These are phyloP conservation scores for Schizonepeta tenuifolia DNA, from an alignment of 257 asterid genomes.

Conservation along the genomic window DNA sequence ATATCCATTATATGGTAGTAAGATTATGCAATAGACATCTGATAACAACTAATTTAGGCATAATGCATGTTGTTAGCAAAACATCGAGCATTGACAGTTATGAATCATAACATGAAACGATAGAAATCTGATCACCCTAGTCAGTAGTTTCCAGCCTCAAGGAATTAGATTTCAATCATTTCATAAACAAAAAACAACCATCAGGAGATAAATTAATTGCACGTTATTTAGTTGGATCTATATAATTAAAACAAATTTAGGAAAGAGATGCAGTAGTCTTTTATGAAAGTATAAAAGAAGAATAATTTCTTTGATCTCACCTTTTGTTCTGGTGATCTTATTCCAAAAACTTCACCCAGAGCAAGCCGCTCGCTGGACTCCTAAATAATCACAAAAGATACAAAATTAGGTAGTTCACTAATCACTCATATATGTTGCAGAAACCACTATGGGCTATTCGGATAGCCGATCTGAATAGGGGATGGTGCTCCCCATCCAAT, in stretches of 20 bases:
- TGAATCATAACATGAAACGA: not conserved
- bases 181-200: not conserved
- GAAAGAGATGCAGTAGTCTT: slow-evolving; percentile 19
- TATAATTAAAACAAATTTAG: not conserved
- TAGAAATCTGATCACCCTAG: not conserved
- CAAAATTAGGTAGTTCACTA: slow-evolving; percentile 14
- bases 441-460: not conserved
- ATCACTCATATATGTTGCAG: not conserved
- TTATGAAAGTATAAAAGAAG: slow-evolving; percentile 7
- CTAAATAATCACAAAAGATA: slow-evolving; percentile 45
- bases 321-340: slow-evolving; percentile 80
- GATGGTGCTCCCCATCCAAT: not conserved
- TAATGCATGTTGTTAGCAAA: slow-evolving; percentile 11
- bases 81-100: slow-evolving; percentile 1
- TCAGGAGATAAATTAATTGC: slow-evolving; percentile 5
- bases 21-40: slow-evolving; percentile 11
- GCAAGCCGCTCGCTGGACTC: slow-evolving; percentile 95
- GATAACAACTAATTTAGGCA: not conserved
- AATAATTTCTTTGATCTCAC: slow-evolving; percentile 43
- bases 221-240: not conserved
- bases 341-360: slow-evolving; percentile 94
- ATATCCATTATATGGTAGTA: not conserved
- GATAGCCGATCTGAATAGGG: not conserved
- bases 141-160: no score
- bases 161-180: no score